phyloP scores from a whole-genome alignment of 176 grass and related monocot species.

The Musa beccarii region DNA sequence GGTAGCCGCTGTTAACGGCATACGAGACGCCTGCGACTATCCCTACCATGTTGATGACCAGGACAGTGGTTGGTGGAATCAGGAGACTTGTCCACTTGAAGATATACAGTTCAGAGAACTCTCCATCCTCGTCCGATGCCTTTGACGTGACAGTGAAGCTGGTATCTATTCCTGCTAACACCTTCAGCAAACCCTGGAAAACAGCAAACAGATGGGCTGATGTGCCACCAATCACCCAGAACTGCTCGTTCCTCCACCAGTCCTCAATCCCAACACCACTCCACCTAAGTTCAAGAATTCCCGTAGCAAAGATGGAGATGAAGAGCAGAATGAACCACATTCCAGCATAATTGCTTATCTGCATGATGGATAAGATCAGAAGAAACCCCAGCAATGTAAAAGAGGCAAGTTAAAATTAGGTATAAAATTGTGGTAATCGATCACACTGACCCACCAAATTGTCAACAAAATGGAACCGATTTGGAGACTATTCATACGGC shows the following conservation, averaged over 20 bases:
- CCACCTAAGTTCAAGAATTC: conserved; percentile 2
- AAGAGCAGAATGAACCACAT: conserved; percentile 3
- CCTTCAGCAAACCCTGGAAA: not conserved
- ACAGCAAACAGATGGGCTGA: conserved; percentile 3
- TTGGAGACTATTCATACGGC: too few species aligned
- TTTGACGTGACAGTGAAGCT: conserved; percentile 8
- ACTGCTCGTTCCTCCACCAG: conserved; percentile 8
- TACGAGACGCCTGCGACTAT: not conserved
- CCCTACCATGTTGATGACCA: conserved; percentile 4
- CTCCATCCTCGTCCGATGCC: not conserved
- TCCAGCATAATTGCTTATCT: not conserved
- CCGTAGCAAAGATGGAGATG: conserved; percentile 6
- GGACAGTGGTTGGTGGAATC: not conserved
- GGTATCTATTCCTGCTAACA: not conserved
- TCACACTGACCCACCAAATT: too few species aligned
- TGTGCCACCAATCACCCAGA: not conserved
- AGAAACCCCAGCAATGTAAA: not conserved
- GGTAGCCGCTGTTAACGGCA: not conserved
- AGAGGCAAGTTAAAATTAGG: too few species aligned
- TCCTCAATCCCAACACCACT: conserved; percentile 4
- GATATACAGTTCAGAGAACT: not conserved
- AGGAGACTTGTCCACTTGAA: conserved; percentile 8
- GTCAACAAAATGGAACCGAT: too few species aligned
- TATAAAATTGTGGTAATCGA: too few species aligned
- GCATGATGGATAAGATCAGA: not conserved